phyloP scores from a whole-genome alignment of 2,329 filamentous ascomycete genomes.

The Fulvia fulva region DNA sequence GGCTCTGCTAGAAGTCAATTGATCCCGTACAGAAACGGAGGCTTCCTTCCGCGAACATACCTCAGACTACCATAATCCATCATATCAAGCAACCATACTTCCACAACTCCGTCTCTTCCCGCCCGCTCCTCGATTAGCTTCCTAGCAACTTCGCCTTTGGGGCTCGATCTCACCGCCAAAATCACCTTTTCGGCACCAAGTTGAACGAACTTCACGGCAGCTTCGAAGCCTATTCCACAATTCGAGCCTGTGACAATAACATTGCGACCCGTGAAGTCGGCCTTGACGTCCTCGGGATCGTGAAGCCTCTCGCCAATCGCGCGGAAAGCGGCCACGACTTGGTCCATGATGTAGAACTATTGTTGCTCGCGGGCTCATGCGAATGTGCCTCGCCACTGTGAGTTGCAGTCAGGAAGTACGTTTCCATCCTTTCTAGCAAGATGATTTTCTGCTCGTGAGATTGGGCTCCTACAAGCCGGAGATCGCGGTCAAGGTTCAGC shows the following conservation, averaged over 20 bases:
- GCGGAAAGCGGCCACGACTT: background rate
- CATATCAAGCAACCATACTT: conserved; percentile 29
- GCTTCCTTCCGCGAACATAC: background rate
- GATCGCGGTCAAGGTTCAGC: background rate
- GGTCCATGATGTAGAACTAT: no score
- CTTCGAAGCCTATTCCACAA: conserved; percentile 38
- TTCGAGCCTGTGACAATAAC: conserved; percentile 35
- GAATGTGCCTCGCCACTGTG: no score
- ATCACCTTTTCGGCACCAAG: conserved; percentile 38
- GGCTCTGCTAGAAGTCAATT: background rate
- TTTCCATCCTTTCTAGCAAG: background rate
- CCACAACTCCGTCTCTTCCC: conserved; percentile 30
- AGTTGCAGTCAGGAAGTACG: background rate
- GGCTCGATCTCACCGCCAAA: conserved; percentile 34
- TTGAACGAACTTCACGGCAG: conserved; percentile 35
- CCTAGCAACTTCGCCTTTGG: conserved; percentile 37
- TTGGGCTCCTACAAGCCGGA: background rate
- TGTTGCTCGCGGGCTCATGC: background rate
- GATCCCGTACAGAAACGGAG: background rate
- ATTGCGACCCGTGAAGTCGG: conserved; percentile 20
- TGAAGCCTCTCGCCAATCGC: background rate
- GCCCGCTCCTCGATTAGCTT: conserved; percentile 28
- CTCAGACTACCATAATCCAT: conserved; percentile 22
- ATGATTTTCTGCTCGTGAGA: background rate
- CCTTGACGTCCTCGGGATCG: background rate